Evolutionary conservation across 2,329 filamentous ascomycete species (phyloP).

Genomic region (Fusarium anthophilum): DNA sequence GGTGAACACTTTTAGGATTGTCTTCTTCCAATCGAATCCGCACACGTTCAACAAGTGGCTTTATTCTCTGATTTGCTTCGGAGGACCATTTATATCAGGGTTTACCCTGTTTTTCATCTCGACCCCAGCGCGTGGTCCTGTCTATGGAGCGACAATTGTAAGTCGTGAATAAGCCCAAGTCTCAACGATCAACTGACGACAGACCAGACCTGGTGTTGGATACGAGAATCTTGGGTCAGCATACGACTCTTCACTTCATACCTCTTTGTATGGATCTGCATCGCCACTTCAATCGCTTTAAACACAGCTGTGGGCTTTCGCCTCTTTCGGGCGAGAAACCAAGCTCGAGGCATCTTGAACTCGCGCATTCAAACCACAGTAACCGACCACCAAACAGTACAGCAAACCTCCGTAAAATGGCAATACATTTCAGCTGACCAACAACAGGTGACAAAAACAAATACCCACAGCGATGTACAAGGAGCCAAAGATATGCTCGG

Average conservation of each 20-base stretch:
- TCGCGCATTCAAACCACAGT: background rate
- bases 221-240: background rate
- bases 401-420: accelerated
- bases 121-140: background rate
- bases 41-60: background rate
- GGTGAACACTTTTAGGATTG: background rate
- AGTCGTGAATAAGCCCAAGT: accelerated
- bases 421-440: background rate
- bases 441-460: background rate
- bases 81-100: background rate
- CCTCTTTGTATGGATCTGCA: background rate
- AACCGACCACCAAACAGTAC: background rate
- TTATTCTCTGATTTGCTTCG: background rate
- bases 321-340: background rate
- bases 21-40: background rate
- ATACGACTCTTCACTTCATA: background rate
- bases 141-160: background rate
- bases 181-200: background rate
- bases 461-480: background rate
- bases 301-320: background rate
- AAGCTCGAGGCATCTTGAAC: background rate
- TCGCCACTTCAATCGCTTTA: background rate
- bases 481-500: accelerated
- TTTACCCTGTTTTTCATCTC: background rate
- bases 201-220: background rate